Evolutionary conservation across 1,284 basidiomycete species (phyloP).

Genomic region (Schizophyllum commune): DNA sequence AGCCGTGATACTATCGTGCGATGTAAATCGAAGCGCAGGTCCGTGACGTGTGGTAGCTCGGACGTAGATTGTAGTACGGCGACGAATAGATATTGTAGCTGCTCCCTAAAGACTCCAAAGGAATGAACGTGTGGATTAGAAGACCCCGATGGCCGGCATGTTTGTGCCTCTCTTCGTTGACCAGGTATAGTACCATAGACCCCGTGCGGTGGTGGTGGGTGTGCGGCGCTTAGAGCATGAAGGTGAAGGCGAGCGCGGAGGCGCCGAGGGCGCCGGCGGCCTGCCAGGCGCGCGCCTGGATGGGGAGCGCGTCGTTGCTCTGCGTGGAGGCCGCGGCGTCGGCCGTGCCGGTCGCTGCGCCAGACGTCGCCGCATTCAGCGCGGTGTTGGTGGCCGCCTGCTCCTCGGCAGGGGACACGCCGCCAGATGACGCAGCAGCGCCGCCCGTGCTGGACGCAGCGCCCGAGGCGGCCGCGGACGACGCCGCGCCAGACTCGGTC

Average conservation of each 20-base stretch:
- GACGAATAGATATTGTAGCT: too few relatives aligned
- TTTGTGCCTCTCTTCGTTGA: not conserved
- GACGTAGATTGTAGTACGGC: too few relatives aligned
- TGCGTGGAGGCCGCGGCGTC: constrained; percentile 7
- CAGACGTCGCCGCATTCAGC: not conserved
- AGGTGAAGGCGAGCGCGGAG: constrained; percentile 17
- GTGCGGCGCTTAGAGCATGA: constrained; percentile 17
- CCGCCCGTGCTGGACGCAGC: not conserved
- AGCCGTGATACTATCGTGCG: too few relatives aligned
- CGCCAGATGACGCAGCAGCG: not conserved
- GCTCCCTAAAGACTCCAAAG: too few relatives aligned
- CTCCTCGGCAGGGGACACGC: not conserved
- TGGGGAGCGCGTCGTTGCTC: constrained; percentile 10
- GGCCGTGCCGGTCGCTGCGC: constrained; percentile 1
- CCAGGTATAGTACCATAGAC: not conserved
- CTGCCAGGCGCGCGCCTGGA: constrained; percentile 16
- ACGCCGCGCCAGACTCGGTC: not conserved
- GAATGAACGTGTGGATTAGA: too few relatives aligned
- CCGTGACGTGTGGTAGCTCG: too few relatives aligned
- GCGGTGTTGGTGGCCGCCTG: not conserved
- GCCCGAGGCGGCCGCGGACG: not conserved
- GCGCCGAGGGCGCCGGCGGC: constrained; percentile 16
- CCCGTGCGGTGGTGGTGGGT: not conserved
- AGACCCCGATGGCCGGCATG: too few relatives aligned
- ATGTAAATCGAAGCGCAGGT: too few relatives aligned